Conservation (phyloP, 192 early-diverging fungal species). For the Paraglomus occultum region DNA sequence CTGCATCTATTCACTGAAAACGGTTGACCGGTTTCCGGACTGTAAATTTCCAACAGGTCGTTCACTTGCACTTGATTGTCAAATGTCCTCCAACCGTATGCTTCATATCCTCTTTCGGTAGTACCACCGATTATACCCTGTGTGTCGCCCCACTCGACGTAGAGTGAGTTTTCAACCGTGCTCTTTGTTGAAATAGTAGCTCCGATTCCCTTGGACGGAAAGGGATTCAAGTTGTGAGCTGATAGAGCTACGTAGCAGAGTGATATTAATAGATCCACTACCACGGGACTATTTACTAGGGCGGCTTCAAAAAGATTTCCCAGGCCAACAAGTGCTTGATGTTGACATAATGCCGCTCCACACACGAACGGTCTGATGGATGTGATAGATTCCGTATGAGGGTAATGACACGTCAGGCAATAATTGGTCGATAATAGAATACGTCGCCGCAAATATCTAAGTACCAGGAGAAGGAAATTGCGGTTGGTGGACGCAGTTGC, state of each 20-base stretch:
- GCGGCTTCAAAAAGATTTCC: constrained; percentile 46
- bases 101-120: constrained; percentile 14
- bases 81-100: constrained; percentile 25
- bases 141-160: constrained; percentile 12
- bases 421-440: constrained; percentile 36
- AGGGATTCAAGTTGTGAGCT: constrained; percentile 30
- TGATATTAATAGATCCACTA: constrained; percentile 47
- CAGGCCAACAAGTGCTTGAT: constrained; percentile 44
- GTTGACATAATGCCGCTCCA: constrained; percentile 38
- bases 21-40: constrained; percentile 17
- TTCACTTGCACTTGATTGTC: constrained; percentile 15
- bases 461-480: constrained; percentile 40
- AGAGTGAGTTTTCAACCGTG: constrained; percentile 18
- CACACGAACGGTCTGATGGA: constrained; percentile 49
- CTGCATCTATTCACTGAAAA: constrained; percentile 24
- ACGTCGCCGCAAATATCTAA: constrained; percentile 42
- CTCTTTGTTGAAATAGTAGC: constrained; percentile 18
- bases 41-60: constrained; percentile 24
- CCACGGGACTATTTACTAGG: constrained; percentile 38
- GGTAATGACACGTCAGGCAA: constrained; percentile 45
- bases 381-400: constrained; percentile 31
- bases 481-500: constrained; percentile 20
- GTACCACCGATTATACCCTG: constrained; percentile 9
- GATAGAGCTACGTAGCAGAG: constrained; percentile 41
- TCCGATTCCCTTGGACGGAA: constrained; percentile 35